These are phyloP conservation scores for Neonectria neomacrospora DNA, from an alignment of 2,329 filamentous ascomycete genomes.

Conservation along the genomic window DNA sequence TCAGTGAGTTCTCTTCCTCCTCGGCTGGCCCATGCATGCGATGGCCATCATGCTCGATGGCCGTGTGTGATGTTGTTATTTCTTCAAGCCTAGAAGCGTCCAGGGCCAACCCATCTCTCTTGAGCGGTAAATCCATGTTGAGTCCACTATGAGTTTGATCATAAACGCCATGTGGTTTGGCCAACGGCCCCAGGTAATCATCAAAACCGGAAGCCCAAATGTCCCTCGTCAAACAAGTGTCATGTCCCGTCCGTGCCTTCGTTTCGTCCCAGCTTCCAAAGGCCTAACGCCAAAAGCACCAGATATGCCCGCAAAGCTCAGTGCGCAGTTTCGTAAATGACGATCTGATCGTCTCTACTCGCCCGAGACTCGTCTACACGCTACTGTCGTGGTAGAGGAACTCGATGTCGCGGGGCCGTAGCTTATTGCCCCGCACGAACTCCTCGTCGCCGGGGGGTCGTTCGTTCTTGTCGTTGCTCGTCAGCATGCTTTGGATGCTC, in stretches of 20 bases:
- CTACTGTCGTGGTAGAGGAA: slow-evolving; percentile 95
- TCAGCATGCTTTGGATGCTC: slow-evolving; percentile 98
- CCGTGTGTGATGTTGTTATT: neutral
- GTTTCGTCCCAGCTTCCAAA: slow-evolving; percentile 4
- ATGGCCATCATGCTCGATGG: slow-evolving; percentile 4
- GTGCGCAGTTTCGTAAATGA: slow-evolving; percentile 6
- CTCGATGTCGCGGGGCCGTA: slow-evolving; percentile 86
- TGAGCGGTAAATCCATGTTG: neutral
- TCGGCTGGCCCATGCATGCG: neutral
- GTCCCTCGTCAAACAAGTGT: slow-evolving; percentile 17
- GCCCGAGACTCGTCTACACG: slow-evolving; percentile 60
- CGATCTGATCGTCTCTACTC: slow-evolving; percentile 2
- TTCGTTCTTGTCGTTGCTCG: slow-evolving; percentile 92
- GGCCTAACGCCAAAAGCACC: slow-evolving; percentile 27
- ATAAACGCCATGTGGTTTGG: slow-evolving; percentile 8
- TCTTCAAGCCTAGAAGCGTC: neutral
- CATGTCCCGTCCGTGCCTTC: slow-evolving; percentile 19
- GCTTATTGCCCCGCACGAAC: slow-evolving; percentile 83
- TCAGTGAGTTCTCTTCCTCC: neutral
- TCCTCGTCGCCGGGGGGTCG: slow-evolving; percentile 89
- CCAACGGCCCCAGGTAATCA: slow-evolving; percentile 13
- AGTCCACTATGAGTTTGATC: slow-evolving; percentile 3
- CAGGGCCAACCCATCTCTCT: neutral
- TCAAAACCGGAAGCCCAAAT: slow-evolving; percentile 14
- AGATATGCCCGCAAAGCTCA: slow-evolving; percentile 8